phyloP scores from a whole-genome alignment of 352 stramenopile species.

The Pythium chondricola region DNA sequence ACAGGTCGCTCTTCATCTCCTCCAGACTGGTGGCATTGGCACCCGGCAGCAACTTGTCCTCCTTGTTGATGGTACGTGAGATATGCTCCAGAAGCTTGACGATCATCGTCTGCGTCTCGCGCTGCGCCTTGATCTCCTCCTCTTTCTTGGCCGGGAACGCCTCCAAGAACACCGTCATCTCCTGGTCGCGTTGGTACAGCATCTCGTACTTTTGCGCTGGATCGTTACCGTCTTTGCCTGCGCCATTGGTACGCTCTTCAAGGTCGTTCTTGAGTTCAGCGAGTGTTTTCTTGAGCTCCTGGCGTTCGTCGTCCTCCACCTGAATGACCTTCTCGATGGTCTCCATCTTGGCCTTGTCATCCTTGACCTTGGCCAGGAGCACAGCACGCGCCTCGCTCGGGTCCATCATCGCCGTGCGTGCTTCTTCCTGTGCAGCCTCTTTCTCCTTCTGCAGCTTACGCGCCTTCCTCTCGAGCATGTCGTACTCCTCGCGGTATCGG shows the following conservation, averaged over 20 bases:
- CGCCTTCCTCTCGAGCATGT: slow-evolving; percentile 62
- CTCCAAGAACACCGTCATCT: slow-evolving; percentile 90
- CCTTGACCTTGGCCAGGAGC: slow-evolving; percentile 83
- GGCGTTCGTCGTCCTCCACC: slow-evolving; percentile 41
- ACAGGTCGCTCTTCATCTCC: slow-evolving; percentile 86
- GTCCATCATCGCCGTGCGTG: slow-evolving; percentile 84
- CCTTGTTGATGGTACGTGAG: slow-evolving; percentile 49
- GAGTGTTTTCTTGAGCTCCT: slow-evolving; percentile 46
- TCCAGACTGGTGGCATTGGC: slow-evolving; percentile 59
- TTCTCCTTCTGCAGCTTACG: slow-evolving; percentile 69
- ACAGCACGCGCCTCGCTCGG: slow-evolving; percentile 78
- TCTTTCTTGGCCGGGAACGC: slow-evolving; percentile 71
- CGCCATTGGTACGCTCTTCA: slow-evolving; percentile 56
- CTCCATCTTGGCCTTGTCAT: slow-evolving; percentile 81
- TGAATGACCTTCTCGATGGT: slow-evolving; percentile 57
- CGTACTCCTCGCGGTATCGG: slow-evolving; percentile 71
- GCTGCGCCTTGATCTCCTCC: slow-evolving; percentile 47
- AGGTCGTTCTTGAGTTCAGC: slow-evolving; percentile 52
- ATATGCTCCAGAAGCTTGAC: slow-evolving; percentile 91
- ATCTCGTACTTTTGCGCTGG: slow-evolving; percentile 80
- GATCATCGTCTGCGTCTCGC: slow-evolving; percentile 68
- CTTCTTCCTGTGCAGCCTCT: slow-evolving; percentile 73
- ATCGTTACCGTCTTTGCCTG: slow-evolving; percentile 55
- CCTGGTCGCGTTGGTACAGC: slow-evolving; percentile 85
- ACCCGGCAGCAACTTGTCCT: slow-evolving; percentile 69